Base-by-base conservation (phyloP, 129 eudicot species). In the Arctium lappa region DNA sequence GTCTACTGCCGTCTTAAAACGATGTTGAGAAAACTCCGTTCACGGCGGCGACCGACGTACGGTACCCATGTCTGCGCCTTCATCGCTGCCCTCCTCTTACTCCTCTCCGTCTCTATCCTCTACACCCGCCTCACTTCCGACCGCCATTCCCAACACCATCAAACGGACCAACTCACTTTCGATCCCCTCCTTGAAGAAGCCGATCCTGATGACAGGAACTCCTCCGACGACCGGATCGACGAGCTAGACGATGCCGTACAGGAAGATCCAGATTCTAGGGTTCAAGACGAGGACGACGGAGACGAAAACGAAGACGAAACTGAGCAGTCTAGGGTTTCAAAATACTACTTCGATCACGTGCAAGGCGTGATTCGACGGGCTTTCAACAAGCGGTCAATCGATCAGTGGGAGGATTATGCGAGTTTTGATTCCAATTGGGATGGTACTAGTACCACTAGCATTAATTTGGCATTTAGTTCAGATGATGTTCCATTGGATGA, bases 401-500 rank as follows among this genome's bases (percentile, higher is more conserved):
- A 92, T 72, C 89, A 88, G 70, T 92, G 97, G 97, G 97, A 90
- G 39, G 94, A 90, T 84, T 85, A 90, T 16, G 83, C 73, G 0
- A 79, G 69, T 37, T 90, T 92, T 32, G 91, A 87, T 69, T 79
- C 83, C 38, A 83, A 81, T 86, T 81, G 72, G 29, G 85, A 82
- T 8, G 82, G 66, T 10, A 22, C 27, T 22, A 84, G 77, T 80
- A 68, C 70, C 13, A 39, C 73, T 34, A 79, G 79, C 69, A 77
- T 85, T 53, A 80, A 82, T 73, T 22, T 87, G 7, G 97, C 91
- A 3, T 88, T 88, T 87, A 86, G 90, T 10, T 90, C 94, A 1
- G 97, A 92, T 33, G 98, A 94, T 69, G 84, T 91, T 34, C 87
- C 89, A 8, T 92, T 95, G 77, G 93, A 95, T 84, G 99, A 91